Evolutionary conservation across 345 rosid genomes (phyloP).

Genomic region (Noccaea bulbosa): DNA sequence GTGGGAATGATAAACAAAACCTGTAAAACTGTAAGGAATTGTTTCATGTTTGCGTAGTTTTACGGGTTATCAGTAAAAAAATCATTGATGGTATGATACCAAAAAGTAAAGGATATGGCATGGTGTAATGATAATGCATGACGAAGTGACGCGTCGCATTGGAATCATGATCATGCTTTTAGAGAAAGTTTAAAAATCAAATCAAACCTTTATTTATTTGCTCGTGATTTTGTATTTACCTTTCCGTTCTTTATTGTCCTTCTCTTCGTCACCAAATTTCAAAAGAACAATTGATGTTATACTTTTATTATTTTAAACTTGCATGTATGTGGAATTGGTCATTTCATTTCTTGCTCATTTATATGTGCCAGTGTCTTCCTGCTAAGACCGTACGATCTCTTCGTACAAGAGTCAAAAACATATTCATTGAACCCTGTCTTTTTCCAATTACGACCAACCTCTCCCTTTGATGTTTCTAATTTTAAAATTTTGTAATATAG

Average conservation of each 20-base stretch:
- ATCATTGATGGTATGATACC: neutral
- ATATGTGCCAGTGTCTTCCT: slow-evolving; percentile 22
- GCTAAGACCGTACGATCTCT: slow-evolving; percentile 37
- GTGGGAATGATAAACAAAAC: too few species aligned
- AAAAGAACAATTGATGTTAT: slow-evolving; percentile 38
- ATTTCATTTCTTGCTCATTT: slow-evolving; percentile 26
- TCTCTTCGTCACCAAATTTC: slow-evolving; percentile 32
- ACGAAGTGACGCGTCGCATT: slow-evolving; percentile 36
- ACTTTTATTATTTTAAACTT: slow-evolving; percentile 24
- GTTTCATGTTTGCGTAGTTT: neutral
- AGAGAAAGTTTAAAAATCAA: slow-evolving; percentile 36
- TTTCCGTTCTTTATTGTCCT: slow-evolving; percentile 41
- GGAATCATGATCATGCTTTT: slow-evolving; percentile 29
- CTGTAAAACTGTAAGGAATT: neutral
- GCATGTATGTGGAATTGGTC: slow-evolving; percentile 15
- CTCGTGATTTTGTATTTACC: slow-evolving; percentile 28
- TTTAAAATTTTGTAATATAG: slow-evolving; percentile 1
- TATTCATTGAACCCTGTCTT: slow-evolving; percentile 32
- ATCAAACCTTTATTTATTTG: slow-evolving; percentile 40
- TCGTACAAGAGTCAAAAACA: slow-evolving; percentile 37
- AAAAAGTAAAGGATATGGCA: neutral
- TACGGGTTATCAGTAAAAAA: slow-evolving; percentile 3
- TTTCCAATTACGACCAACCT: slow-evolving; percentile 22
- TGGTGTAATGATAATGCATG: slow-evolving; percentile 35
- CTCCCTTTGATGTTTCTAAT: slow-evolving; percentile 22